Evolutionary conservation across 352 stramenopile species (phyloP).

Genomic region (Pythium guiyangense): DNA sequence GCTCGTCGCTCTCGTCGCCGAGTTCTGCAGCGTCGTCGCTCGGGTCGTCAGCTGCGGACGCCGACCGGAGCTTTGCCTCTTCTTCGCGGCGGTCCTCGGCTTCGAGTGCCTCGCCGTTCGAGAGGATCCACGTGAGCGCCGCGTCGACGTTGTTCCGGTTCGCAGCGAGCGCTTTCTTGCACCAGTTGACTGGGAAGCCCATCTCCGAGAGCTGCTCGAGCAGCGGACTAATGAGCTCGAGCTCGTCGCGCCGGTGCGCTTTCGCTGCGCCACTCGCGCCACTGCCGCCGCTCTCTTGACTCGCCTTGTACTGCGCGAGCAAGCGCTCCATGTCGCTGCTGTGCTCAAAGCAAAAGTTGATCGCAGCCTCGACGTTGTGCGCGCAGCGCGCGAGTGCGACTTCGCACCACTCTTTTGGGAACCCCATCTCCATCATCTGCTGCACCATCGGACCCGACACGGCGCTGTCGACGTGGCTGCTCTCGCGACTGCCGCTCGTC

Average conservation of each 20-base stretch:
- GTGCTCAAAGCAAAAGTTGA: slow-evolving; percentile 93
- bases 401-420: slow-evolving; percentile 91
- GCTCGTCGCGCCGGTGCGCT: slow-evolving; percentile 34
- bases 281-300: slow-evolving; percentile 19
- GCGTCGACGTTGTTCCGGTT: slow-evolving; percentile 90
- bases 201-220: slow-evolving; percentile 90
- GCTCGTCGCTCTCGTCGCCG: slow-evolving; percentile 25
- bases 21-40: slow-evolving; percentile 19
- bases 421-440: slow-evolving; percentile 94
- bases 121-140: slow-evolving; percentile 91
- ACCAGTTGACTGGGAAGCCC: slow-evolving; percentile 92
- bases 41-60: slow-evolving; percentile 22
- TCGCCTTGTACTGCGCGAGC: slow-evolving; percentile 70
- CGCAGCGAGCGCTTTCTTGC: slow-evolving; percentile 84
- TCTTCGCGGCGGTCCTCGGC: slow-evolving; percentile 85
- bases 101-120: slow-evolving; percentile 86
- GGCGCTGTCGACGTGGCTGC: slow-evolving; percentile 19
- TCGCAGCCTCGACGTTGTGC: slow-evolving; percentile 87
- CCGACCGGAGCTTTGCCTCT: slow-evolving; percentile 50
- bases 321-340: slow-evolving; percentile 89
- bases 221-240: slow-evolving; percentile 64
- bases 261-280: slow-evolving; percentile 16
- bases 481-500: slow-evolving; percentile 17
- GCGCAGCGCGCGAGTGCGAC: slow-evolving; percentile 80
- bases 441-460: slow-evolving; percentile 71